These are phyloP conservation scores for Umbelopsis sp. DNA, from an alignment of 192 early-diverging fungal species.

Conservation along the genomic window DNA sequence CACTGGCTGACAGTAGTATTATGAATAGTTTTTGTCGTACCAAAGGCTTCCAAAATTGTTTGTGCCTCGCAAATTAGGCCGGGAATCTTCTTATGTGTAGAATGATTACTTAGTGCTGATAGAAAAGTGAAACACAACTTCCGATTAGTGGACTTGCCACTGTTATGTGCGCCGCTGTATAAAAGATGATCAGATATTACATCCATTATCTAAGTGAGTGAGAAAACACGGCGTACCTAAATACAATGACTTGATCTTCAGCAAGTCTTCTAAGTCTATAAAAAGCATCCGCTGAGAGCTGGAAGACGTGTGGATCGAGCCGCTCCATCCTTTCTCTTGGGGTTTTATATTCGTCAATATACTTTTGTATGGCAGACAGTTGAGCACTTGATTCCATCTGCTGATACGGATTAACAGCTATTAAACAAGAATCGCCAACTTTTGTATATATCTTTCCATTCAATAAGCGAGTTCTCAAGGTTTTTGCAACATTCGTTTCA, in stretches of 20 bases:
- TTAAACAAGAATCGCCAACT: constrained; percentile 66
- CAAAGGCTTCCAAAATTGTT: constrained; percentile 83
- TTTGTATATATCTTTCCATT: constrained; percentile 66
- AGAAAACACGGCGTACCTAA: constrained; percentile 66
- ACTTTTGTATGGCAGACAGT: constrained; percentile 66
- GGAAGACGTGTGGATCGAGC: constrained; percentile 81
- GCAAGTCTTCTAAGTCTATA: constrained; percentile 86
- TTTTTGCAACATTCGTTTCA: constrained; percentile 44
- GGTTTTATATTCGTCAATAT: constrained; percentile 74
- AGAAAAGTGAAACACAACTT: constrained; percentile 65
- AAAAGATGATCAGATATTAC: constrained; percentile 15
- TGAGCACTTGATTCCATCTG: constrained; percentile 57
- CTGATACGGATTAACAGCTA: constrained; percentile 71
- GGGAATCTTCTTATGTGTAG: constrained; percentile 69
- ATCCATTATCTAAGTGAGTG: neutral
- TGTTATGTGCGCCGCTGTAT: constrained; percentile 29
- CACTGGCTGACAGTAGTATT: constrained; percentile 81
- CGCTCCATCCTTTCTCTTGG: constrained; percentile 51
- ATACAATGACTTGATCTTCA: constrained; percentile 87
- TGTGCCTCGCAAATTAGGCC: constrained; percentile 68
- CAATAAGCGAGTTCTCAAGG: constrained; percentile 57
- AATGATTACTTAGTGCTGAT: constrained; percentile 66
- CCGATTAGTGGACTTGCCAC: constrained; percentile 61
- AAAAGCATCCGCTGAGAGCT: constrained; percentile 83
- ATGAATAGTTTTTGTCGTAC: constrained; percentile 71